phyloP scores from a whole-genome alignment of 495 filamentous ascomycete genomes.

The Penicillium subrubescens region DNA sequence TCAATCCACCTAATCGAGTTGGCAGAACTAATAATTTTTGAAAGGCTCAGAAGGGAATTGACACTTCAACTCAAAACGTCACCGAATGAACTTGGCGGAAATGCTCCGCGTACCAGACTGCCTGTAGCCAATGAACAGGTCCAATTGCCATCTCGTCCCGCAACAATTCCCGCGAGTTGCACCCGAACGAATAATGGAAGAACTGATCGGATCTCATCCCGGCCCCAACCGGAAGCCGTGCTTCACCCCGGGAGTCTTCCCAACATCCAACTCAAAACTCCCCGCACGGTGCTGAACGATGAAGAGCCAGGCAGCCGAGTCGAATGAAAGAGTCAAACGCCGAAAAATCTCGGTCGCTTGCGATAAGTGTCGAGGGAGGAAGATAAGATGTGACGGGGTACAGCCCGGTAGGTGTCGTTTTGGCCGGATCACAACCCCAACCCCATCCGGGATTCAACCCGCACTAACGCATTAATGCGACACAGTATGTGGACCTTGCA shows the following conservation, averaged over 20 bases:
- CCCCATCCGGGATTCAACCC: constrained; percentile 20
- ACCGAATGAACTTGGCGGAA: not conserved
- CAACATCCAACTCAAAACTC: not conserved
- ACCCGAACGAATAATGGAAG: not conserved
- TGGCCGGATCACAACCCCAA: not conserved
- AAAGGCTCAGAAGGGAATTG: not conserved
- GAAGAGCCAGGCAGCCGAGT: not conserved
- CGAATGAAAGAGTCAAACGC: constrained; percentile 23
- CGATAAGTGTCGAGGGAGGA: constrained; percentile 40
- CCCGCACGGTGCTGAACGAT: not conserved
- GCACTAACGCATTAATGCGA: constrained; percentile 5
- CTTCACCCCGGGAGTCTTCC: not conserved
- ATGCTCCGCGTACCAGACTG: not conserved
- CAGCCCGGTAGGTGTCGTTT: constrained; percentile 33
- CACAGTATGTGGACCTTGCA: constrained; percentile 42
- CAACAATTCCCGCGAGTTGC: not conserved
- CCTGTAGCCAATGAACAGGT: not conserved
- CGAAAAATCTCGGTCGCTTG: constrained; percentile 43
- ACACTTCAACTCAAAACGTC: not conserved
- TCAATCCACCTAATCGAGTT: no score
- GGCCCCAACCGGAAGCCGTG: not conserved
- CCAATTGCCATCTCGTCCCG: not conserved
- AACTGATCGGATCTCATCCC: not conserved
- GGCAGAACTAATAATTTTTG: not conserved
- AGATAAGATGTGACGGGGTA: constrained; percentile 42